Conservation (phyloP, 805 yeast species). For the Wickerhamiella hasegawae region DNA sequence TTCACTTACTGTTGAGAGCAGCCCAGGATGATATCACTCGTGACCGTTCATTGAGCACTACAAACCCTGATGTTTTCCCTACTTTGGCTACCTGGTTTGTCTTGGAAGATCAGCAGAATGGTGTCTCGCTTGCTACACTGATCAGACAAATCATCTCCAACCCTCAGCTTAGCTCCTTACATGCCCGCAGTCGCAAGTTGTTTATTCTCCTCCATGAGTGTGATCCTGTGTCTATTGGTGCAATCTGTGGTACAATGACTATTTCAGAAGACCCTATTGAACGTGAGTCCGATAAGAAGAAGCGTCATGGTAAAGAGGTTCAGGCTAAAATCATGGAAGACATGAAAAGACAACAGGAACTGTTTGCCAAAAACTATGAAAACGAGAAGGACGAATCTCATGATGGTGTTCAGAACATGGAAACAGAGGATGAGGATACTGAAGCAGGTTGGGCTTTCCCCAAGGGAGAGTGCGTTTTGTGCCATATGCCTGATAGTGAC, state of each 20-base stretch:
- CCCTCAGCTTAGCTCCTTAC: conserved; percentile 2
- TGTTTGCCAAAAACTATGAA: conserved; percentile 44
- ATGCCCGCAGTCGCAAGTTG: conserved; percentile 6
- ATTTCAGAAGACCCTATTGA: conserved; percentile 11
- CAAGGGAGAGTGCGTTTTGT: conserved; percentile 58
- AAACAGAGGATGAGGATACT: conserved; percentile 11
- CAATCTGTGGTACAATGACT: conserved; percentile 16
- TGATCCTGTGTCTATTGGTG: conserved; percentile 4
- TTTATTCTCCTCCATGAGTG: conserved; percentile 7
- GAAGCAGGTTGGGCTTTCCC: conserved; percentile 44
- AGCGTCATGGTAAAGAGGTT: conserved; percentile 51
- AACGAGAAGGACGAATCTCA: conserved; percentile 28
- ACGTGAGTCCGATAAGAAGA: conserved; percentile 39
- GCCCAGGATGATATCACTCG: conserved; percentile 24
- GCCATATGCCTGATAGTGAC: conserved; percentile 57
- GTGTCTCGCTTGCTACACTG: conserved; percentile 9
- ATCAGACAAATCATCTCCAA: conserved; percentile 6
- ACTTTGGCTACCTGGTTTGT: conserved; percentile 7
- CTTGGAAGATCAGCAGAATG: conserved; percentile 3
- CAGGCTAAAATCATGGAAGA: conserved; percentile 60
- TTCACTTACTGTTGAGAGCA: conserved; percentile 58
- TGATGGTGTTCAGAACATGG: conserved; percentile 13
- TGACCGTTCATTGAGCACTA: conserved; percentile 4
- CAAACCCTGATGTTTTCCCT: conserved; percentile 1
- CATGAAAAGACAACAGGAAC: conserved; percentile 62